Conservation (phyloP, 768 basidiomycete species). For the Tephrocybe sp. region DNA sequence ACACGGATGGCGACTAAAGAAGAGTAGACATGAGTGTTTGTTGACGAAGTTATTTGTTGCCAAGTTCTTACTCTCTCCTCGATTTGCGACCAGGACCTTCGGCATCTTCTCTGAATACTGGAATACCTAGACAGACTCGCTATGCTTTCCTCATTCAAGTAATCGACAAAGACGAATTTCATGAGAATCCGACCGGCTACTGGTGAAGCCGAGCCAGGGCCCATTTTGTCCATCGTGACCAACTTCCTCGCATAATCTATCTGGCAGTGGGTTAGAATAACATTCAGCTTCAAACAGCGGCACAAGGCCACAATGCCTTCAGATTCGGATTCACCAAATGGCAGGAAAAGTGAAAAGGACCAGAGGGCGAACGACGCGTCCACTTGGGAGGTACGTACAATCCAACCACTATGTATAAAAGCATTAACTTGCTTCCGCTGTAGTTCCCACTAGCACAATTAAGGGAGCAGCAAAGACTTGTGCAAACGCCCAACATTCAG, state of each 20-base stretch:
- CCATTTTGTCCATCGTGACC: constrained; percentile 3
- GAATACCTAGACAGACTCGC: neutral
- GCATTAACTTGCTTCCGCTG: neutral
- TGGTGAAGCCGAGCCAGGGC: constrained; percentile 9
- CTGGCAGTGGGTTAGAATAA: too few species aligned
- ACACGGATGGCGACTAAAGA: constrained; percentile 83
- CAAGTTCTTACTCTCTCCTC: constrained; percentile 68
- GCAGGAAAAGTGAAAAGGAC: neutral
- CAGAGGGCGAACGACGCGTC: constrained; percentile 20
- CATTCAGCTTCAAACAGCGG: too few species aligned
- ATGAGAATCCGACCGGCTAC: constrained; percentile 10
- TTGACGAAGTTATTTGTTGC: constrained; percentile 24
- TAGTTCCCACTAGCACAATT: constrained; percentile 32
- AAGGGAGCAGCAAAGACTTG: constrained; percentile 29
- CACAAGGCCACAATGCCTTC: constrained; percentile 38
- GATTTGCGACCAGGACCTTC: constrained; percentile 76
- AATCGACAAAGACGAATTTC: neutral
- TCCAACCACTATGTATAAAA: neutral
- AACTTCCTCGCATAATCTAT: constrained; percentile 41
- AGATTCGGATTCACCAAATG: constrained; percentile 5
- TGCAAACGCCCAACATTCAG: constrained; percentile 30
- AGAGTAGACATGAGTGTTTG: constrained; percentile 12
- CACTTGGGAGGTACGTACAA: constrained; percentile 30
- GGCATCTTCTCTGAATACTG: constrained; percentile 33
- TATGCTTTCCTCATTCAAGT: neutral